Conservation (phyloP, 2,329 filamentous ascomycete genomes). For the Botryosphaeria dothidea region DNA sequence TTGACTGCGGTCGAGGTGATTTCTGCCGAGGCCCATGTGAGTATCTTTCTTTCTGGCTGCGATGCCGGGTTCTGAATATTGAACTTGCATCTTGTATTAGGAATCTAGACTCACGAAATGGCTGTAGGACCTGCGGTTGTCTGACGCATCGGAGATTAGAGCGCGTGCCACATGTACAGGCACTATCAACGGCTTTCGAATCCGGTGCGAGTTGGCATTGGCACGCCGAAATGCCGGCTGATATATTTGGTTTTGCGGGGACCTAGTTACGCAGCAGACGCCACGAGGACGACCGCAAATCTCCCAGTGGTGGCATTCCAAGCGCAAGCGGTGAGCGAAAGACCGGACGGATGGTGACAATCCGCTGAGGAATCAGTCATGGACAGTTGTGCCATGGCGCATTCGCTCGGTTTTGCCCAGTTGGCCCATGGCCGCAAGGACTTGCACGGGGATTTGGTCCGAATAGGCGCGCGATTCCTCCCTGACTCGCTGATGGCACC, state of each 20-base stretch:
- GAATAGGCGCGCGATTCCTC: neutral
- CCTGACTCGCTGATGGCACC: neutral
- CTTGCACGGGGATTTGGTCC: neutral
- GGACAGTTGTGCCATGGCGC: neutral
- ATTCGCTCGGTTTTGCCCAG: neutral
- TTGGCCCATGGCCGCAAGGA: neutral
- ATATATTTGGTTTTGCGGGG: neutral
- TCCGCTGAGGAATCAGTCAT: neutral
- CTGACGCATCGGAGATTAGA: neutral
- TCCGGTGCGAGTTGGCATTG: neutral
- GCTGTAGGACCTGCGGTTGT: neutral
- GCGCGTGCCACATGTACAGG: neutral
- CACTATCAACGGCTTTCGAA: neutral
- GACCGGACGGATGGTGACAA: neutral
- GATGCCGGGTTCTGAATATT: neutral
- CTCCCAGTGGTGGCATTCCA: constrained; percentile 4
- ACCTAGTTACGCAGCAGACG: neutral
- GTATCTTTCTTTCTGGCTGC: neutral
- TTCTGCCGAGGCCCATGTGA: neutral
- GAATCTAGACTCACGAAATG: neutral
- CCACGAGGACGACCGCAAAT: neutral
- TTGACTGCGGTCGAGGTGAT: too few species aligned
- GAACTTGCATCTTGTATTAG: neutral
- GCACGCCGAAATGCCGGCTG: neutral
- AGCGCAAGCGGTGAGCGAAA: neutral